These are phyloP conservation scores for Paramecium octaurelia DNA, from an alignment of 73 alveolate species.

Conservation along the genomic window DNA sequence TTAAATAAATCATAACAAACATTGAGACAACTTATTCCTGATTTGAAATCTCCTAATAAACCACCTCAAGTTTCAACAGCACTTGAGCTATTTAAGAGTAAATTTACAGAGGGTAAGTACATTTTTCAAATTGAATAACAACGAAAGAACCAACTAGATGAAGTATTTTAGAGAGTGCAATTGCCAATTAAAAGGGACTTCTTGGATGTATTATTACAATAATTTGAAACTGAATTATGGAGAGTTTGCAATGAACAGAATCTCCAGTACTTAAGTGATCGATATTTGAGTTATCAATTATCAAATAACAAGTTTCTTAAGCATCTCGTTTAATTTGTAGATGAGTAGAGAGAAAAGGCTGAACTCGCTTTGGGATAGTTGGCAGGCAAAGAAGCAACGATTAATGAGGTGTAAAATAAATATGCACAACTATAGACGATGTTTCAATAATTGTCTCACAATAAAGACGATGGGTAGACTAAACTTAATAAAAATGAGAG, in stretches of 20 bases:
- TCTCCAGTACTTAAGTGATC: background rate
- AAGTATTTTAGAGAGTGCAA: background rate
- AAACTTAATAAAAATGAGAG: background rate
- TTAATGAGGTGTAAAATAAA: background rate
- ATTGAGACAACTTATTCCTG: background rate
- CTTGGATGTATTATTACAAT: background rate
- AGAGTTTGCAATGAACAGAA: background rate
- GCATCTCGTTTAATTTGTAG: background rate
- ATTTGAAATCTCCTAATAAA: background rate
- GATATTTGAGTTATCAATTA: background rate
- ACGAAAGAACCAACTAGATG: background rate
- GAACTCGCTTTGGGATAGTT: background rate
- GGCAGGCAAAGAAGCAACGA: background rate
- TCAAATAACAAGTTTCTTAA: constrained; percentile 1
- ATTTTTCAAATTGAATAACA: background rate
- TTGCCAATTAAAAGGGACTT: background rate
- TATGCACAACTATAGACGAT: background rate
- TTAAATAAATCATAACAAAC: background rate
- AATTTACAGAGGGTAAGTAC: constrained; percentile 1
- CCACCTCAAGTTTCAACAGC: background rate
- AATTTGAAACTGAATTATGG: constrained; percentile 22
- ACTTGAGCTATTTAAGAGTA: background rate
- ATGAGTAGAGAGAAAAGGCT: background rate
- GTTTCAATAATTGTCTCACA: background rate
- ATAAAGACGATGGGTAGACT: background rate